A percentile compares a stretch with the other conserved stretches of the same genome.
These are phyloP conservation scores for Ophiorrhiza pumila DNA, from an alignment of 257 asterid species.

Conservation along the genomic window DNA sequence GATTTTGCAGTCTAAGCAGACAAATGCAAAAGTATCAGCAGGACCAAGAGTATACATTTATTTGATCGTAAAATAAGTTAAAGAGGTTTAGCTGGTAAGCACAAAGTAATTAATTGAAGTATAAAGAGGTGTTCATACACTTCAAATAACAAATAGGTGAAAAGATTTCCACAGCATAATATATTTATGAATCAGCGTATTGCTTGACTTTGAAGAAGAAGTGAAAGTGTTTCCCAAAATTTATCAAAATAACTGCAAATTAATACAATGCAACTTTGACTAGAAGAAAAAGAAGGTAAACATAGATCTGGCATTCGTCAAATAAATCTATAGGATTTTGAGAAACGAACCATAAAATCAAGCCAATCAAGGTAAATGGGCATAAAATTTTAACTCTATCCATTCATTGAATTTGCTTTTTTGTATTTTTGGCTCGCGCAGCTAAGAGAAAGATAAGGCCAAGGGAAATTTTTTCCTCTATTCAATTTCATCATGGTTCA, in stretches of 20 bases:
- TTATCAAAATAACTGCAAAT: not conserved
- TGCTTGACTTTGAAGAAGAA: not conserved
- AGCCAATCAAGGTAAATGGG: not conserved
- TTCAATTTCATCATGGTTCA: not conserved
- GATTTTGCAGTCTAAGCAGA: slow-evolving; percentile 7
- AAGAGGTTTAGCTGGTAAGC: not conserved
- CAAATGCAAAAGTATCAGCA: slow-evolving; percentile 7
- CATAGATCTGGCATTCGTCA: not conserved
- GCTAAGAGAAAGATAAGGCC: no score
- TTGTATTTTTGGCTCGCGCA: no score
- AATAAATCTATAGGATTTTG: not conserved
- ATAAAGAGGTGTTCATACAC: not conserved
- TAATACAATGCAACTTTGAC: not conserved
- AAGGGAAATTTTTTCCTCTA: not conserved
- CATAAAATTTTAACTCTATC: no score
- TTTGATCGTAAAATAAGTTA: slow-evolving; percentile 10
- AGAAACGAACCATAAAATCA: not conserved
- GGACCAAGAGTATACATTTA: slow-evolving; percentile 11
- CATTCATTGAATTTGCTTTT: no score
- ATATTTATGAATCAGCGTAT: not conserved
- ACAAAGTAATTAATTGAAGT: not conserved
- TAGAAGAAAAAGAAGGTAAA: not conserved
- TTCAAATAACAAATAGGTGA: slow-evolving; percentile 9
- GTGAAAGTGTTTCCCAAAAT: not conserved
- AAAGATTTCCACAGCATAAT: not conserved